Conservation (phyloP, 768 basidiomycete species). For the Tubosaeta brunneosetosa region DNA sequence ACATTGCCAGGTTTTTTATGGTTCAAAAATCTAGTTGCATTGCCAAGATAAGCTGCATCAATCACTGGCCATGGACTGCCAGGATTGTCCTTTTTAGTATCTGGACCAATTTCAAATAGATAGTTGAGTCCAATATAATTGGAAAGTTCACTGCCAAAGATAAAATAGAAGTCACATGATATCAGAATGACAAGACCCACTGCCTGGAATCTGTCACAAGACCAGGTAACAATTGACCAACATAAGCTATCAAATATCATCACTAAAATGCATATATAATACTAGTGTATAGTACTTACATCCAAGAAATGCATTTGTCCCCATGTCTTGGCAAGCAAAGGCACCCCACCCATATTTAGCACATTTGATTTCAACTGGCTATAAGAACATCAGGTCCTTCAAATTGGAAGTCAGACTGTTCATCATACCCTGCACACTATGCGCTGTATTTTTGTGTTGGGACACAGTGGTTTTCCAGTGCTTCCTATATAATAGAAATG, state of each 20-base stretch:
- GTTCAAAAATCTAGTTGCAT: constrained; percentile 44
- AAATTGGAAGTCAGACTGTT: background rate
- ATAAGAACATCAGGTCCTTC: background rate
- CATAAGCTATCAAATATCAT: constrained; percentile 34
- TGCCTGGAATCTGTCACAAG: constrained; percentile 10
- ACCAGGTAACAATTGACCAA: constrained; percentile 25
- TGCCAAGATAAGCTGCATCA: constrained; percentile 42
- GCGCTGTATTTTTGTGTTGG: constrained; percentile 28
- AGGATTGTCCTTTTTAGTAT: background rate
- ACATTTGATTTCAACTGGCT: constrained; percentile 35
- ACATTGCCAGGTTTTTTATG: constrained; percentile 21
- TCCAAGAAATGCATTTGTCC: constrained; percentile 28
- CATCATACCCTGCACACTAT: constrained; percentile 17
- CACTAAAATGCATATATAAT: background rate
- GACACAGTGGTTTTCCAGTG: constrained; percentile 17
- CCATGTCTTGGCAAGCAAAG: constrained; percentile 33
- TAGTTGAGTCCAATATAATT: constrained; percentile 30
- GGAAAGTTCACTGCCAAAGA: constrained; percentile 7
- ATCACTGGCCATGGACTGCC: background rate
- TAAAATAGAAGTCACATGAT: background rate
- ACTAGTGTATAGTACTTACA: constrained; percentile 14
- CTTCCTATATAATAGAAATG: constrained; percentile 12
- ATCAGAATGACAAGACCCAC: background rate
- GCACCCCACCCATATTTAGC: constrained; percentile 43
- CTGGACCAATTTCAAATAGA: constrained; percentile 24